These are phyloP conservation scores for Chlorencoelia australis DNA, from an alignment of 2,329 filamentous ascomycete species.

Conservation along the genomic window DNA sequence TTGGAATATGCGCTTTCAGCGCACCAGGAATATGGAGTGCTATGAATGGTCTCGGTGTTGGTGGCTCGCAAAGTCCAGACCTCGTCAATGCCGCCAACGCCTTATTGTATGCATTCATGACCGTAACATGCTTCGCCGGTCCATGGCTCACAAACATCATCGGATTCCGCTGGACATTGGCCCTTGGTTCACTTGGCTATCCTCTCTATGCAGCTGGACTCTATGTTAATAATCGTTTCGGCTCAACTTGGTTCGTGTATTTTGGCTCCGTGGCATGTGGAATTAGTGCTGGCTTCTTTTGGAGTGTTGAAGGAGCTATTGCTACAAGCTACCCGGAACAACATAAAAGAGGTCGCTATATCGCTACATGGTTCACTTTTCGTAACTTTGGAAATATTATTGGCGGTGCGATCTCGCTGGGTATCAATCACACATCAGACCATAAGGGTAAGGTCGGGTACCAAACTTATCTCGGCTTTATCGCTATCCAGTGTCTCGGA, in stretches of 20 bases:
- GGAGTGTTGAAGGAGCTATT: conserved; percentile 32
- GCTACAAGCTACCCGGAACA: conserved; percentile 31
- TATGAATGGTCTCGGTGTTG: conserved; percentile 33
- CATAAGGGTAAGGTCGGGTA: conserved; percentile 29
- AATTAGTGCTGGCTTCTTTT: conserved; percentile 32
- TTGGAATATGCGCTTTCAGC: conserved; percentile 31
- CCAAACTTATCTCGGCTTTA: conserved; percentile 36
- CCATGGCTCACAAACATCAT: conserved; percentile 1
- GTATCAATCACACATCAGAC: conserved; percentile 29
- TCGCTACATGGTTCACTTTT: conserved; percentile 32
- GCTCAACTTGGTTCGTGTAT: conserved; percentile 32
- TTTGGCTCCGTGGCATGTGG: conserved; percentile 31
- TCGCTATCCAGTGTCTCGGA: conserved; percentile 37
- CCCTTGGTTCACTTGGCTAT: conserved; percentile 32
- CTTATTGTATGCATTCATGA: conserved; percentile 34
- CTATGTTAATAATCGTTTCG: conserved; percentile 30
- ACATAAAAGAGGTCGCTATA: conserved; percentile 17
- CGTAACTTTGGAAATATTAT: conserved; percentile 32
- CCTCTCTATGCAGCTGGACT: conserved; percentile 30
- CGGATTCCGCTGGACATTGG: neutral
- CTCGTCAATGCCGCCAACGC: conserved; percentile 37
- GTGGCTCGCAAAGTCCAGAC: conserved; percentile 37
- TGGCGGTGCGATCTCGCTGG: conserved; percentile 40
- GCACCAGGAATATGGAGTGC: conserved; percentile 34
- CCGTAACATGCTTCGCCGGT: conserved; percentile 30